Conservation (phyloP, 805 yeast species). For the Spathaspora sp. region DNA sequence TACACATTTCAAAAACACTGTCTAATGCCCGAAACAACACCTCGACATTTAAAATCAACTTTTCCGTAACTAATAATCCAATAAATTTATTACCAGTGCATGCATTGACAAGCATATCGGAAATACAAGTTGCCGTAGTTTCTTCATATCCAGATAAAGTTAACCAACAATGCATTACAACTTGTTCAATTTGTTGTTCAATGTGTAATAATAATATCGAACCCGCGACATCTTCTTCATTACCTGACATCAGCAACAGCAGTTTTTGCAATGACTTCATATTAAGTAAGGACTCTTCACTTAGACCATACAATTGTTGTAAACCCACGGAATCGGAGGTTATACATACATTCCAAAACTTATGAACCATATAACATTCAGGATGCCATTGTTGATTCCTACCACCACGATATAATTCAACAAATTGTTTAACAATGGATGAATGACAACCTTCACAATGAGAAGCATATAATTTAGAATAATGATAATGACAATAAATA, state of each 20-base stretch:
- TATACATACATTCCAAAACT: slow-evolving; percentile 89
- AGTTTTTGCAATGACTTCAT: neutral
- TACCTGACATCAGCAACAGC: slow-evolving; percentile 1
- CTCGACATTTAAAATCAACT: slow-evolving; percentile 69
- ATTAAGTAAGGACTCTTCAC: slow-evolving; percentile 6
- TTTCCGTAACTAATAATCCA: slow-evolving; percentile 69
- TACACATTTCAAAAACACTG: slow-evolving; percentile 28
- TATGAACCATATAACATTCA: slow-evolving; percentile 96
- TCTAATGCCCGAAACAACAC: slow-evolving; percentile 77
- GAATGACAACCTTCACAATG: slow-evolving; percentile 92
- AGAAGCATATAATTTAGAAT: slow-evolving; percentile 79
- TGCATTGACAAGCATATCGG: slow-evolving; percentile 86
- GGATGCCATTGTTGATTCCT: slow-evolving; percentile 98
- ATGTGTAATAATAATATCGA: slow-evolving; percentile 44
- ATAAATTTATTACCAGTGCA: slow-evolving; percentile 65
- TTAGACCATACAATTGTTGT: slow-evolving; percentile 14
- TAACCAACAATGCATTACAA: slow-evolving; percentile 73
- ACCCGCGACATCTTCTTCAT: slow-evolving; percentile 1
- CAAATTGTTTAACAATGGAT: slow-evolving; percentile 90
- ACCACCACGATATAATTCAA: slow-evolving; percentile 88
- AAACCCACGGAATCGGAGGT: slow-evolving; percentile 58
- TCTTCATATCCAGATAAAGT: slow-evolving; percentile 88
- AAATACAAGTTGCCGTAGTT: slow-evolving; percentile 80
- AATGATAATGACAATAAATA: slow-evolving; percentile 89
- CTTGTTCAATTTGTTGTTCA: slow-evolving; percentile 61